Base-by-base conservation (phyloP, 129 eudicot species). In the Escallonia herrerae region DNA sequence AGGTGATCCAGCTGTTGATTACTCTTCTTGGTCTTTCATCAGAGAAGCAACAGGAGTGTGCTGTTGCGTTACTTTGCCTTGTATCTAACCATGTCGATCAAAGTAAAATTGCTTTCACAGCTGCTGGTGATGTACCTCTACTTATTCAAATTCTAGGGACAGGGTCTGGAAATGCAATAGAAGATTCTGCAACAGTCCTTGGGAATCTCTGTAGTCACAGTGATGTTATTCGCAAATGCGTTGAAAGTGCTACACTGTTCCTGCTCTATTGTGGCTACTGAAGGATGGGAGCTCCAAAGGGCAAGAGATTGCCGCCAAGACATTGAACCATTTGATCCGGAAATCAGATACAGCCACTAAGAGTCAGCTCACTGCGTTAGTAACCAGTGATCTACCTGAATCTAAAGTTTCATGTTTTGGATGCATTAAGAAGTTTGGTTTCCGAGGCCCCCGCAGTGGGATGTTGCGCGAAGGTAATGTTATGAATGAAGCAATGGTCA, bases 161-260 rank as follows among this genome's bases (percentile, higher is more conserved):
- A 0, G 99, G 99, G 53, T 89, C 99, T 64, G 84, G 82, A 37
- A 94, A 84, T 84, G 99, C 99, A 7, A 94, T 84, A 69, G 99
- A 94, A 80, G 99, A 94, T 69, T 82, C 99, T 9, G 99, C 99
- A 65, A 86, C 88, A 14, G 89, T 94, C 74, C 86, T 94, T 60
- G 99, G 97, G 42, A 94, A 94, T 62, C 95, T 94, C 55, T 94
- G 99, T 77, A 94, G 86, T 82, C 99, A 94, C 56, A 94, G 99
- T 81, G 99, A 94, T 74, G 99, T 86, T 79, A 94, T 94, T 71
- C 83, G 99, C n/a, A 97, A 91, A 62, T 94, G 99, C 66, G 99
- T 94, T 69, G 99, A 94, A 77, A 89, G 99, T 84, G 99, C 99
- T 64, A 94, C 78, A 97, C 99, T 47, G 99, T 94, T 52, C 99